phyloP scores from a whole-genome alignment of 2,329 filamentous ascomycete species.

The Cryphonectria naterciae region DNA sequence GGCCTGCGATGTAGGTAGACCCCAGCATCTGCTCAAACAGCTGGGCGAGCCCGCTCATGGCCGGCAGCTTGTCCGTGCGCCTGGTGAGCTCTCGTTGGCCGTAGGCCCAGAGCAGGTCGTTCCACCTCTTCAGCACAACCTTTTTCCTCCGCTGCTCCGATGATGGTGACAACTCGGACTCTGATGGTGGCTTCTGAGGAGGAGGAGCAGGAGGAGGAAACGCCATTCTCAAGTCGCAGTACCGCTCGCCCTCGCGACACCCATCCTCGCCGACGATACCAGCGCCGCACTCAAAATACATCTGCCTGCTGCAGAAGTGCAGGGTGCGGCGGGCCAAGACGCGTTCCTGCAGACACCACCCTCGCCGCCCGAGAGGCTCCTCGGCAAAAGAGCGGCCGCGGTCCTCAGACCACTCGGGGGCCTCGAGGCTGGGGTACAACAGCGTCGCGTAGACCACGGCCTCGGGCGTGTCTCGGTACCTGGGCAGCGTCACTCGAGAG shows the following conservation, averaged over 20 bases:
- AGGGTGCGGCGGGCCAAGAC: neutral
- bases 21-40: constrained; percentile 19
- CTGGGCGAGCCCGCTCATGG: constrained; percentile 30
- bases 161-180: neutral
- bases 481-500: neutral
- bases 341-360: neutral
- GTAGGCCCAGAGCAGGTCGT: constrained; percentile 12
- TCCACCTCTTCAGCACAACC: neutral
- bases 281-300: neutral
- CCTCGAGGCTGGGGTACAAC: neutral
- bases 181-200: neutral
- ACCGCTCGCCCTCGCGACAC: neutral
- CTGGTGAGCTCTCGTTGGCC: constrained; percentile 26
- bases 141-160: neutral
- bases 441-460: neutral
- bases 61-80: constrained; percentile 30
- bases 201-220: neutral
- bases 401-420: neutral
- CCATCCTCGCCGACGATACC: neutral
- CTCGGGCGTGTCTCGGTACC: neutral
- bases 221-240: neutral
- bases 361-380: neutral
- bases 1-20: constrained; percentile 29
- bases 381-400: neutral
- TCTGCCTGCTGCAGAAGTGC: neutral